phyloP scores from a whole-genome alignment of 495 filamentous ascomycete genomes.

The Amniculicola lignicola region DNA sequence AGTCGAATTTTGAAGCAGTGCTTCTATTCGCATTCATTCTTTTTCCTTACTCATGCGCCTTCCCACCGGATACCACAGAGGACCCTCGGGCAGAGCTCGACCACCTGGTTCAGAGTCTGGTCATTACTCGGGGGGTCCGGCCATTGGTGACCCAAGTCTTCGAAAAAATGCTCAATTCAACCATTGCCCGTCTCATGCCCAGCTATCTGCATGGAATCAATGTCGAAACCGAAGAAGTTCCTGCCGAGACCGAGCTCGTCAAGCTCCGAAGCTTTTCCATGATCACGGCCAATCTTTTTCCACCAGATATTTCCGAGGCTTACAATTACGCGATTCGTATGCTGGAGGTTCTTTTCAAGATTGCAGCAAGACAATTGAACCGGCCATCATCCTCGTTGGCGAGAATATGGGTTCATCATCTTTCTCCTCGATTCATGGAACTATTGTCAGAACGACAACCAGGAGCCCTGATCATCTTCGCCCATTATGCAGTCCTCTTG shows the following conservation, averaged over 20 bases:
- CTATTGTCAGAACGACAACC: conserved; percentile 22
- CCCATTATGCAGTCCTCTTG: conserved; percentile 25
- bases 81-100: background rate
- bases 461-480: conserved; percentile 26
- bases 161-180: background rate
- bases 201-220: conserved; percentile 9
- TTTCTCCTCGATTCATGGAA: conserved; percentile 21
- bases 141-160: conserved; percentile 9
- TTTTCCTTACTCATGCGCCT: conserved; percentile 13
- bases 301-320: conserved; percentile 18
- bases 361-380: background rate
- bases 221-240: background rate
- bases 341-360: conserved; percentile 7
- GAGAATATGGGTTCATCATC: conserved; percentile 13
- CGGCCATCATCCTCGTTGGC: conserved; percentile 8
- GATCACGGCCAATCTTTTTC: conserved; percentile 4
- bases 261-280: conserved; percentile 11
- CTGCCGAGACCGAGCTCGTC: conserved; percentile 3
- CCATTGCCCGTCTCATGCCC: conserved; percentile 10
- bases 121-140: conserved; percentile 7
- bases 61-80: background rate
- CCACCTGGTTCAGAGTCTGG: conserved; percentile 9
- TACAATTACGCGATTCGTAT: conserved; percentile 15
- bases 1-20: conserved; percentile 21
- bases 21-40: conserved; percentile 16